Evolutionary conservation across 1,139 yeast species (phyloP).

Genomic region (Saccharomycopsis crataegensis): DNA sequence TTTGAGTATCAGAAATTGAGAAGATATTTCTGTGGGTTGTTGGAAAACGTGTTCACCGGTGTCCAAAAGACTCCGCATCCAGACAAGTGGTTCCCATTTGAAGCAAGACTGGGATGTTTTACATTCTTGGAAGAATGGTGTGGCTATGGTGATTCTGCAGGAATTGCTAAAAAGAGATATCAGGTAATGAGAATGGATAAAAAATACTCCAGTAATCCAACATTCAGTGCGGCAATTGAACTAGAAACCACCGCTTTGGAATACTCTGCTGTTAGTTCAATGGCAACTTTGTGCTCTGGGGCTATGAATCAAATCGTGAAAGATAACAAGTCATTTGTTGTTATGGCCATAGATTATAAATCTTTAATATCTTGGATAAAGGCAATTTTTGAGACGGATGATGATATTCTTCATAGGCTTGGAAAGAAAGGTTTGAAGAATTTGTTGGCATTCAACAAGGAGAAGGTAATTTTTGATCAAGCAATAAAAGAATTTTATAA

Average conservation of each 20-base stretch:
- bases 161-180: conserved; percentile 62
- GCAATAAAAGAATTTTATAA: conserved; percentile 65
- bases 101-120: conserved; percentile 78
- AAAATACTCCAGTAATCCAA: conserved; percentile 40
- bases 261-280: conserved; percentile 66
- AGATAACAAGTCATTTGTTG: conserved; percentile 33
- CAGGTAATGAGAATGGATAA: conserved; percentile 45
- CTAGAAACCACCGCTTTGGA: conserved; percentile 71
- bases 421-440: conserved; percentile 72
- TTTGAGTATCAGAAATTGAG: conserved; percentile 72
- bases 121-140: conserved; percentile 89
- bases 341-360: conserved; percentile 61
- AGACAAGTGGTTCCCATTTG: conserved; percentile 68
- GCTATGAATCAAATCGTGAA: conserved; percentile 46
- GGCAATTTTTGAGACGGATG: conserved; percentile 38
- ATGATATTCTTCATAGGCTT: conserved; percentile 49
- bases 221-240: conserved; percentile 72
- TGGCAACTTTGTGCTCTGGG: conserved; percentile 75
- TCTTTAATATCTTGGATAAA: conserved; percentile 75
- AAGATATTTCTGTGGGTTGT: conserved; percentile 69
- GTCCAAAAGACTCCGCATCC: conserved; percentile 35
- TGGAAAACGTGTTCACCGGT: conserved; percentile 61
- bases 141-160: conserved; percentile 67
- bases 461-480: conserved; percentile 52
- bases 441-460: conserved; percentile 53